A percentile compares a stretch with the other conserved stretches of the same genome.
Conservation (phyloP, 805 yeast species). For the Schizosaccharomyces lindneri region DNA sequence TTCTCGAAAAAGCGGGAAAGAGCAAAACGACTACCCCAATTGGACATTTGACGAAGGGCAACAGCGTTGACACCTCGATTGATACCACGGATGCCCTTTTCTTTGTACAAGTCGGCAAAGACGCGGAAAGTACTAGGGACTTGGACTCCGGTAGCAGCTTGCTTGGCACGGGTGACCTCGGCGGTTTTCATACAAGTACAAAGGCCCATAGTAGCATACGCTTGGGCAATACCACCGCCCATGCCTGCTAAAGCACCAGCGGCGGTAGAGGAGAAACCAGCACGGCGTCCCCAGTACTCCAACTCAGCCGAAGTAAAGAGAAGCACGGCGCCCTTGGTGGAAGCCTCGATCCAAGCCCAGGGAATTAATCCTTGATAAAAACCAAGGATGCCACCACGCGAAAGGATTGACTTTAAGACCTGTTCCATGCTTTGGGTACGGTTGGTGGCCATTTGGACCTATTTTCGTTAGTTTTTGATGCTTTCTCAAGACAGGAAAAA, state of each 20-base stretch:
- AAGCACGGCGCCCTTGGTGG: slow-evolving; percentile 94
- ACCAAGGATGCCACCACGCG: slow-evolving; percentile 78
- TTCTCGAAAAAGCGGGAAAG: slow-evolving; percentile 80
- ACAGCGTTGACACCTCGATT: slow-evolving; percentile 97
- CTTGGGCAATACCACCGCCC: slow-evolving; percentile 87
- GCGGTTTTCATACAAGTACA: slow-evolving; percentile 98
- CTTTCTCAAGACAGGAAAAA: too few species aligned
- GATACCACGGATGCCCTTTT: slow-evolving; percentile 82
- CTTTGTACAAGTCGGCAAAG: slow-evolving; percentile 56
- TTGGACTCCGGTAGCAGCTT: slow-evolving; percentile 38
- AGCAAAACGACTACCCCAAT: slow-evolving; percentile 97
- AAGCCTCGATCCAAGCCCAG: slow-evolving; percentile 99
- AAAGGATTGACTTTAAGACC: slow-evolving; percentile 57
- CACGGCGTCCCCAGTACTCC: slow-evolving; percentile 37
- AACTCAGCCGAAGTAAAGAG: slow-evolving; percentile 81
- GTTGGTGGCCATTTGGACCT: slow-evolving; percentile 89
- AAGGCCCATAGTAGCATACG: slow-evolving; percentile 90
- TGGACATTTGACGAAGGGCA: slow-evolving; percentile 95
- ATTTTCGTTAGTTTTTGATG: too few species aligned
- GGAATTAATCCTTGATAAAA: slow-evolving; percentile 95
- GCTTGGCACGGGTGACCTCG: slow-evolving; percentile 80
- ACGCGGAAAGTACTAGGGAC: slow-evolving; percentile 63
- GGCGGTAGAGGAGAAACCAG: slow-evolving; percentile 47
- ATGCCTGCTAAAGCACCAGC: slow-evolving; percentile 93
- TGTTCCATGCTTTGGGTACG: slow-evolving; percentile 41